phyloP scores from a whole-genome alignment of 2,329 filamentous ascomycete species.

The Apiospora rasikravindrae region DNA sequence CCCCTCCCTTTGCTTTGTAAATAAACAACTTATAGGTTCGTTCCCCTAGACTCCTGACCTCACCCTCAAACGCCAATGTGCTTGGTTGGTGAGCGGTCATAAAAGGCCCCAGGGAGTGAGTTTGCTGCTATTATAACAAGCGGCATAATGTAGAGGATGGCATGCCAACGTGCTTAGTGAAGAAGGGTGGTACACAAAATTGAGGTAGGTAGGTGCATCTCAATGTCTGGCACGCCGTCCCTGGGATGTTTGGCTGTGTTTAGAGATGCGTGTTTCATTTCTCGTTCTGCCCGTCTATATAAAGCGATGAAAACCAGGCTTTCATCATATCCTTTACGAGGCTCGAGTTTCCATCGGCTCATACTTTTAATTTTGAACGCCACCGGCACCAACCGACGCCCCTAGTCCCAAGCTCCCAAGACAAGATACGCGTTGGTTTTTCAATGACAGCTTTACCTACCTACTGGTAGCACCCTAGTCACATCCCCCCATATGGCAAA shows the following conservation, averaged over 20 bases:
- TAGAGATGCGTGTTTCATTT: not conserved
- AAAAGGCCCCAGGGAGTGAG: no score
- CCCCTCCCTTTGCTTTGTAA: not conserved
- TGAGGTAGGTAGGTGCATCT: not conserved
- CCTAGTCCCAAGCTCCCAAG: not conserved
- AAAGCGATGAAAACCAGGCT: not conserved
- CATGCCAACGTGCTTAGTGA: not conserved
- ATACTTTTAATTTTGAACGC: not conserved
- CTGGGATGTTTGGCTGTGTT: not conserved
- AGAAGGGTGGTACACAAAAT: not conserved
- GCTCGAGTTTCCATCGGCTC: not conserved
- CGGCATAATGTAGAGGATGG: no score
- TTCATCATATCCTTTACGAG: not conserved
- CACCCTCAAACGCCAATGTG: no score
- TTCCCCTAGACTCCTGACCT: no score
- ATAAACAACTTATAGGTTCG: no score
- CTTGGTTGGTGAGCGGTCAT: no score
- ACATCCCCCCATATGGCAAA: not conserved
- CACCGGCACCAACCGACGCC: not conserved
- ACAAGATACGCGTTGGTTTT: not conserved
- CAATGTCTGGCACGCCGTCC: not conserved
- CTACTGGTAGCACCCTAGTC: not conserved
- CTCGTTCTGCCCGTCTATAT: not conserved
- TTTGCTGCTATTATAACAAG: no score
- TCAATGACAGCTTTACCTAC: not conserved